phyloP scores from a whole-genome alignment of 192 early-diverging fungal species.

The Mortierella hygrophila region DNA sequence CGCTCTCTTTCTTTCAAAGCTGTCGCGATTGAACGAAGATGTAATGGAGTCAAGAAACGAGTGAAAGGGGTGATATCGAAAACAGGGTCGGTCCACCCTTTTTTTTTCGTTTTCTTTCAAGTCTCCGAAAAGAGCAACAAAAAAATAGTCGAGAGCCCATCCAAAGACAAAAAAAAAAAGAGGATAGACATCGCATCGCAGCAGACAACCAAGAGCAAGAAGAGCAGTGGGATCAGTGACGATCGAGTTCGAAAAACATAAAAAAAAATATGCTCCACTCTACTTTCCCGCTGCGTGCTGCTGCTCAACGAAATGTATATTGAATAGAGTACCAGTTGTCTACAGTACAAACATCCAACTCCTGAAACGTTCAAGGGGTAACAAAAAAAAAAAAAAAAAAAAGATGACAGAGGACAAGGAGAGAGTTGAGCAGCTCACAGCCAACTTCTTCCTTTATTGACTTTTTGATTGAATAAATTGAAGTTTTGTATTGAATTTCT shows the following conservation, averaged over 20 bases:
- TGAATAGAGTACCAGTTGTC: no score
- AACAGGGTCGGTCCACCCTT: background rate
- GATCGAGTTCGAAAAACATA: background rate
- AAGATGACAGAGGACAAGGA: background rate
- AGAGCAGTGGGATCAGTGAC: background rate
- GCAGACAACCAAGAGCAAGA: background rate
- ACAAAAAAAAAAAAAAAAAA: background rate
- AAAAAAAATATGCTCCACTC: background rate
- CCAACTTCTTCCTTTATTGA: background rate
- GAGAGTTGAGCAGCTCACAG: background rate
- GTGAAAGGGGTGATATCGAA: background rate
- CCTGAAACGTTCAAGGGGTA: slow-evolving; percentile 10
- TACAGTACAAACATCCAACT: background rate
- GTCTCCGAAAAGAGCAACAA: slow-evolving; percentile 4
- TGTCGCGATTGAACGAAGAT: background rate
- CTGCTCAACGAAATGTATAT: background rate
- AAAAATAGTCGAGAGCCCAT: background rate
- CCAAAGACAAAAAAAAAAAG: background rate
- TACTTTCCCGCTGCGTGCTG: background rate
- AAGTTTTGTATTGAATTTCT: background rate
- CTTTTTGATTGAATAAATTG: background rate
- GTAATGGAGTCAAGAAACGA: background rate
- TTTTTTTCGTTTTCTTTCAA: background rate
- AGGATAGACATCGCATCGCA: background rate
- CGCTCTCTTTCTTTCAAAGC: no score